phyloP scores from a whole-genome alignment of 2,329 filamentous ascomycete genomes.

The Rhynchosporium agropyri region DNA sequence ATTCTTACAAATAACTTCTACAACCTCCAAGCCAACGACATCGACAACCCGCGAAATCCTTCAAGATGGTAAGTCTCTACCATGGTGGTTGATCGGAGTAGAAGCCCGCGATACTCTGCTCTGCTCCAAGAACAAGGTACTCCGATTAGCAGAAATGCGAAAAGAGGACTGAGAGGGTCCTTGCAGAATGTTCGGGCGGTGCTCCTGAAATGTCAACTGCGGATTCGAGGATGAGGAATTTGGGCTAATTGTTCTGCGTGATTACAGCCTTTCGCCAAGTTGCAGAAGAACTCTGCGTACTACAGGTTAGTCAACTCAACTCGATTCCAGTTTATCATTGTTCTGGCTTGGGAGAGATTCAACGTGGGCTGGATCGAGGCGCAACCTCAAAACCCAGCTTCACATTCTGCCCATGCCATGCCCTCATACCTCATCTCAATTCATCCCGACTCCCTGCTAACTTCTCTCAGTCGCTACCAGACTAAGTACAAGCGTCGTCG shows the following conservation, averaged over 20 bases:
- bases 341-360: neutral
- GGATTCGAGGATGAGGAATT: slow-evolving; percentile 72
- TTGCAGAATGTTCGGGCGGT: slow-evolving; percentile 96
- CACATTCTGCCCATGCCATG: slow-evolving; percentile 18
- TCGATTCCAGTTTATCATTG: neutral
- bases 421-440: neutral
- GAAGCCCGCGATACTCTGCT: slow-evolving; percentile 1
- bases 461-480: slow-evolving; percentile 80
- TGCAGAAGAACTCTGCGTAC: slow-evolving; percentile 97
- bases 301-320: slow-evolving; percentile 73
- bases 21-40: slow-evolving; percentile 40
- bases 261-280: slow-evolving; percentile 84
- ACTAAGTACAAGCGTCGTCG: slow-evolving; percentile 99
- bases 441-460: slow-evolving; percentile 38
- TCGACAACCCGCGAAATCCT: slow-evolving; percentile 48
- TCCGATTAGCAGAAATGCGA: slow-evolving; percentile 37
- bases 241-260: slow-evolving; percentile 33
- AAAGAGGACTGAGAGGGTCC: slow-evolving; percentile 51
- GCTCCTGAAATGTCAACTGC: slow-evolving; percentile 99
- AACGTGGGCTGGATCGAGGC: neutral
- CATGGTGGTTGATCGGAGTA: slow-evolving; percentile 5
- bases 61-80: slow-evolving; percentile 70
- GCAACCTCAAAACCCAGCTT: neutral
- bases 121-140: slow-evolving; percentile 24
- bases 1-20: slow-evolving; percentile 20